A percentile compares a stretch with the other conserved stretches of the same genome.
Conservation (phyloP, 768 basidiomycete genomes). For the Podaxis rugospora region DNA sequence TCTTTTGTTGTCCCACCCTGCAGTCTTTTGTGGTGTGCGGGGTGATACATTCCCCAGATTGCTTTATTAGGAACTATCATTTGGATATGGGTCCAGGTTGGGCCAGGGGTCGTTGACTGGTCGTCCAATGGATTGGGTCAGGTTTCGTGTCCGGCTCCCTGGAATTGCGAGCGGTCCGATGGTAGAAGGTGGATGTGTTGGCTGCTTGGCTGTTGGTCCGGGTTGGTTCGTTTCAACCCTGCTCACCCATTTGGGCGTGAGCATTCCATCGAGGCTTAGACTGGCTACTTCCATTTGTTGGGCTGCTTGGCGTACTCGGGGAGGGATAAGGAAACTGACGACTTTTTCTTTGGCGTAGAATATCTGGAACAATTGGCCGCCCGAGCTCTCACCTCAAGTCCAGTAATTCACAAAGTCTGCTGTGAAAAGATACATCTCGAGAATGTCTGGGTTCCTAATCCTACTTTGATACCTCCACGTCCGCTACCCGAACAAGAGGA, state of each 20-base stretch:
- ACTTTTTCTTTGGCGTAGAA: background rate
- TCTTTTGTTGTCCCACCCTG: background rate
- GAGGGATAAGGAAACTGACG: background rate
- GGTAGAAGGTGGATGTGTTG: background rate
- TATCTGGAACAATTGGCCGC: background rate
- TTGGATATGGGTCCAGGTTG: background rate
- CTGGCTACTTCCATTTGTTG: background rate
- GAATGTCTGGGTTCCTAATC: slow-evolving; percentile 4
- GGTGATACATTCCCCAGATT: background rate
- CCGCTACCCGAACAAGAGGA: slow-evolving; percentile 21
- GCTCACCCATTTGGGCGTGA: background rate
- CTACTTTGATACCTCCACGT: slow-evolving; percentile 14
- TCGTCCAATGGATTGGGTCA: background rate
- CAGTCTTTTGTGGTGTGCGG: background rate
- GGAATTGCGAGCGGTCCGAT: background rate
- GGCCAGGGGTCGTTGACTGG: background rate
- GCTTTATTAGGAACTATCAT: background rate
- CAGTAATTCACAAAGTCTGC: background rate
- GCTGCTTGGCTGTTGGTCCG: background rate
- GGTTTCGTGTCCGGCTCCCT: background rate
- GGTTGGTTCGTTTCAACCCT: background rate
- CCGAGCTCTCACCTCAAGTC: background rate
- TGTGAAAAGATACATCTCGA: slow-evolving; percentile 4
- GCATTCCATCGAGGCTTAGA: too few species aligned
- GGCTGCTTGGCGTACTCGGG: background rate